Evolutionary conservation across 2,329 filamentous ascomycete species (phyloP), one percentile per base, ranked within the genome.

Genomic region (Dothiorella sarmentorum): DNA sequence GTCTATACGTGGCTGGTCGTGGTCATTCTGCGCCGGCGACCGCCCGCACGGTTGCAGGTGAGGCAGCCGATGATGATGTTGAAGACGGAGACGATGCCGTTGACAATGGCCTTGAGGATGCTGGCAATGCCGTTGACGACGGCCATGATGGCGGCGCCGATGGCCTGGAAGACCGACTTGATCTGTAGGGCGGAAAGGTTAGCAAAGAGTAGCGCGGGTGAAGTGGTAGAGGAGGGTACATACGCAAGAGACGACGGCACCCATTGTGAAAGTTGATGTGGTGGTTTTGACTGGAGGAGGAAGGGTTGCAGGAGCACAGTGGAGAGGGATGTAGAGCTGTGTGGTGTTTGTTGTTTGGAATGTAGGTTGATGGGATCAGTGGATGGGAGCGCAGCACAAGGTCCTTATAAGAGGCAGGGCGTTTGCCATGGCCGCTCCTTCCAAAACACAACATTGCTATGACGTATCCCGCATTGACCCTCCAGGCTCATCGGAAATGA

Each of bases 191-290:
- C n/a, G n/a, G n/a, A n/a, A 10, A 6, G 62, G 63, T 72, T 65
- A 71, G 68, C 35, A 26, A 45, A 29, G 49, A 27, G n/a, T 15
- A 15, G 20, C 7, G 17, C 10, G 22, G 11, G 24, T 49, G 26
- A 20, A 22, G 17, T 3, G 27, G 18, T 20, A 40, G 37, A n/a
- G n/a, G 43, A 40, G 22, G 33, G 20, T 53, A 82, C 88, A 69
- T 89, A 93, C 89, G 72, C 89, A 92, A 72, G 89, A 92, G 65
- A 91, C 80, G 69, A 94, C 86, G 75, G 87, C 89, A 78, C 90
- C 90, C 90, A 94, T 93, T 66, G 74, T 86, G 64, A 64, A 63
- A 61, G 68, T 61, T 63, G 65, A 58, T 63, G n/a, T 26, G 17
- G 37, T 31, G 26, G 37, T n/a, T 37, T 52, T 26, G 18, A n/a